phyloP scores from a whole-genome alignment of 2,329 filamentous ascomycete species.

The Hansfordia pulvinata region DNA sequence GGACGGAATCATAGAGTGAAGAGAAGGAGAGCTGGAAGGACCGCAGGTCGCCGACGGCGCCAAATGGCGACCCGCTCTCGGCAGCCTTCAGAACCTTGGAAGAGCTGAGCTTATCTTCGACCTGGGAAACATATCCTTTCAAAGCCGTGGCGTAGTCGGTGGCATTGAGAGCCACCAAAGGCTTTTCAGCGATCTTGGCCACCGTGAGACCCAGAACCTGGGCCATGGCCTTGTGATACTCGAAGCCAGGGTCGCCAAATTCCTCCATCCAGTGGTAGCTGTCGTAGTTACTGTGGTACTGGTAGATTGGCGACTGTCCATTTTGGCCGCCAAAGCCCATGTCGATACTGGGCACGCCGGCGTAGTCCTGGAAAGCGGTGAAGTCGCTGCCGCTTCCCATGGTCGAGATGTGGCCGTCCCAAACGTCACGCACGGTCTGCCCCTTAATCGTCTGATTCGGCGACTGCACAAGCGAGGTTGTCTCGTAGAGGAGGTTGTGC shows the following conservation, averaged over 20 bases:
- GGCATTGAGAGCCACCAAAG: slow-evolving; percentile 50
- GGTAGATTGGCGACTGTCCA: slow-evolving; percentile 45
- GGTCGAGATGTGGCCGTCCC: slow-evolving; percentile 46
- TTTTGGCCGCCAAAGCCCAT: slow-evolving; percentile 37
- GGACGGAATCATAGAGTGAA: slow-evolving; percentile 20
- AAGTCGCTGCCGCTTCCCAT: slow-evolving; percentile 66
- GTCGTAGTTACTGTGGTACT: slow-evolving; percentile 89
- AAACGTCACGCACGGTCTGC: slow-evolving; percentile 56
- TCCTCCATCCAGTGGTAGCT: slow-evolving; percentile 80
- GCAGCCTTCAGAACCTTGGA: too few species aligned
- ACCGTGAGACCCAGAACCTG: slow-evolving; percentile 51
- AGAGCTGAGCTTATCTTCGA: slow-evolving; percentile 26
- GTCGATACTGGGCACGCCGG: slow-evolving; percentile 52
- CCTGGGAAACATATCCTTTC: slow-evolving; percentile 32
- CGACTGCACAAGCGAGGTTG: slow-evolving; percentile 47
- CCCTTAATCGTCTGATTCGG: slow-evolving; percentile 62
- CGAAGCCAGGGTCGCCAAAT: slow-evolving; percentile 57
- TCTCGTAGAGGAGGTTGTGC: slow-evolving; percentile 57
- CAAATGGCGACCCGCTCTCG: too few species aligned
- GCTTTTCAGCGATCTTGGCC: slow-evolving; percentile 45
- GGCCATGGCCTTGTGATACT: slow-evolving; percentile 53
- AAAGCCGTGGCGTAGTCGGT: slow-evolving; percentile 50
- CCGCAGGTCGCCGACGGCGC: too few species aligned
- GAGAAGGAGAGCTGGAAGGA: slow-evolving; percentile 20
- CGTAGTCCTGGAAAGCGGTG: slow-evolving; percentile 61